Base-by-base conservation (phyloP, 2,329 filamentous ascomycete genomes). In the Alternaria hordeiaustralica region DNA sequence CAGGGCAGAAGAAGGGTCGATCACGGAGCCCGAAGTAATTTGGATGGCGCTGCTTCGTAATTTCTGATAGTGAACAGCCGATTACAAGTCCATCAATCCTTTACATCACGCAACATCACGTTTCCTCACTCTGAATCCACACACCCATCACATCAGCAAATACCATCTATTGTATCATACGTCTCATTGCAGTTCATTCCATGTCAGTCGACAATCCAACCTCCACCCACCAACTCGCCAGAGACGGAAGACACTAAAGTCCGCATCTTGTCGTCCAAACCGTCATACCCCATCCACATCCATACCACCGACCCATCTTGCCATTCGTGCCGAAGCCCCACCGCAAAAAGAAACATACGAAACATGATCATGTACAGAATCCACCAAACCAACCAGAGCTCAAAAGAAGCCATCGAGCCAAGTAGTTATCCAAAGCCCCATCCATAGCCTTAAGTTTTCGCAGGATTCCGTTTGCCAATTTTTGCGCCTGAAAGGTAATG, bases 331-430 rank as follows among this genome's bases (percentile, higher is more conserved):
- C 30, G 49, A 53, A 53, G 49, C 49, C 30, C 13, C 49, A 53
- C 49, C 30, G 36, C 36, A 36, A 53, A 53, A 41, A 7, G 36
- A 33, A 53, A 53, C 49, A 41, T 53, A 53, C 30, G 49, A 53
- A 53, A 53, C 49, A 41, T 41, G 30, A 53, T 53, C 49, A 53
- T 53, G 49, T 53, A 53, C 49, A 53, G 49, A 53, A 36, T 23
- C 20, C 49, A 18, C 36, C 36, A 18, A 41, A 18, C 3, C n/a
- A 18, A 41, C 36, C 36, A 53, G 49, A 53, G 23, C 49, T 28
- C 20, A 18, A 18, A 41, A 15, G 15, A 20, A 20, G 20, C 30
- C 36, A 7, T 20, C 30, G 20, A 33, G 30, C 49, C 49, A 36
- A 53, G 20, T 53, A 6, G 36, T 53, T 53, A 53, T 53, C 28